Evolutionary conservation across 1,284 basidiomycete genomes (phyloP).

Genomic region (Malassezia arunalokei): DNA sequence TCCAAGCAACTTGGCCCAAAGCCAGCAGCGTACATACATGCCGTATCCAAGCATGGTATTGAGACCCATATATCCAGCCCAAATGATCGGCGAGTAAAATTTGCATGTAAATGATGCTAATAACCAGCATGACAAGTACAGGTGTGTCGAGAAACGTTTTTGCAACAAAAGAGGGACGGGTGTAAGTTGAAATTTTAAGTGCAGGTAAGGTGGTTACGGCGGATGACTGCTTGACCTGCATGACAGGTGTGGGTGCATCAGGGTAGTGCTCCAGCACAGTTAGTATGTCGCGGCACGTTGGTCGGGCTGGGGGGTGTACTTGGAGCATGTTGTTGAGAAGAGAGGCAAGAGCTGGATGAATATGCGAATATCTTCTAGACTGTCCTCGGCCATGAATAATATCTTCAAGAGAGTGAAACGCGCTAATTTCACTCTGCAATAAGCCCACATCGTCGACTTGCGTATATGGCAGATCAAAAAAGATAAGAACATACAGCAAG

Average conservation of each 20-base stretch:
- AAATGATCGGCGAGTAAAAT: not conserved
- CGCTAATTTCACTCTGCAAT: slow-evolving; percentile 62
- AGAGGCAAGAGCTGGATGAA: slow-evolving; percentile 4
- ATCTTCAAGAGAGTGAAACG: slow-evolving; percentile 49
- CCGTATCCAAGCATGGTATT: not conserved
- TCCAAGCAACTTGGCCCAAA: not conserved
- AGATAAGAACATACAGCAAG: slow-evolving; percentile 79
- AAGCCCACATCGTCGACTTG: slow-evolving; percentile 53
- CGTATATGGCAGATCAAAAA: slow-evolving; percentile 56
- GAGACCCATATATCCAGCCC: not conserved
- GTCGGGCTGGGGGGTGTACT: slow-evolving; percentile 1
- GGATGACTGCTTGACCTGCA: too few species aligned
- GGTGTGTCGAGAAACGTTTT: not conserved
- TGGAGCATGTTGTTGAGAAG: slow-evolving; percentile 7
- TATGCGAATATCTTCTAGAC: not conserved
- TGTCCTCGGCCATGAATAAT: not conserved
- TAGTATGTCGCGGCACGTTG: slow-evolving; percentile 6
- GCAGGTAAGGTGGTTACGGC: too few species aligned
- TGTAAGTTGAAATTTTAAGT: not conserved
- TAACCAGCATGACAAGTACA: not conserved
- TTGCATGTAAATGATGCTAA: not conserved
- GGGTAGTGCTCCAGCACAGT: not conserved
- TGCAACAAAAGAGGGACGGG: not conserved
- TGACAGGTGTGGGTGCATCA: not conserved
- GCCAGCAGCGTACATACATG: not conserved